A percentile compares a stretch with the other conserved stretches of the same genome.
phyloP scores from a whole-genome alignment of 192 early-diverging fungal species.

The Geosiphon pyriformis region DNA sequence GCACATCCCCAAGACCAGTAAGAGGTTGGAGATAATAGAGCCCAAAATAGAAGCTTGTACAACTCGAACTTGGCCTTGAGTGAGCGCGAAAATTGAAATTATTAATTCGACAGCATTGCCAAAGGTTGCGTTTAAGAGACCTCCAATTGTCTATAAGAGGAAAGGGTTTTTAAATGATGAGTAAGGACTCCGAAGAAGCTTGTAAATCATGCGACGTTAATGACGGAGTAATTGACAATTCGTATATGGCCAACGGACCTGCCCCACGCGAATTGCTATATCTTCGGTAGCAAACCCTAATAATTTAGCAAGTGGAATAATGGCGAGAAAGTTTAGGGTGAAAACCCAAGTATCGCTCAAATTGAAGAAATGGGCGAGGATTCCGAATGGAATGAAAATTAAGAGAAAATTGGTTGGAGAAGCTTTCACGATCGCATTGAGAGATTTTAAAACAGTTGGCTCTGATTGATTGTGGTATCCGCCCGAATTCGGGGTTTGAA shows the following conservation, averaged over 20 bases:
- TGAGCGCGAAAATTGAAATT: constrained; percentile 68
- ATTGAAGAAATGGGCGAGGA: constrained; percentile 51
- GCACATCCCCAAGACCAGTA: constrained; percentile 82
- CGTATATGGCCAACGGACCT: too few species aligned
- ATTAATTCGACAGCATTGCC: constrained; percentile 87
- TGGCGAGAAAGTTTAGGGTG: constrained; percentile 80
- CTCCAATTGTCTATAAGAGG: constrained; percentile 56
- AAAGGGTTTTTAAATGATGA: constrained; percentile 58
- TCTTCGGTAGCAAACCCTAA: constrained; percentile 89
- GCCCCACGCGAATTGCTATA: constrained; percentile 57
- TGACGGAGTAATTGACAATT: too few species aligned
- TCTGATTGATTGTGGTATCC: too few species aligned
- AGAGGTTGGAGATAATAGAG: constrained; percentile 80
- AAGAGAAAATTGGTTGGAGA: constrained; percentile 60
- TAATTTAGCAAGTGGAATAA: constrained; percentile 81
- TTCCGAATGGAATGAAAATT: constrained; percentile 76
- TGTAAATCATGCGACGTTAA: too few species aligned
- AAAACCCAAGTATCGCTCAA: constrained; percentile 70
- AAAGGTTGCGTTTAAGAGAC: constrained; percentile 64
- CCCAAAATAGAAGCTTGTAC: constrained; percentile 67
- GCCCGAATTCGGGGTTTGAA: too few species aligned
- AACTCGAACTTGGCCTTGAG: constrained; percentile 53
- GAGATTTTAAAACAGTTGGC: neutral
- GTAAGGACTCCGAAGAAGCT: constrained; percentile 36
- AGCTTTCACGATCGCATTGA: neutral